phyloP scores from a whole-genome alignment of 2,329 filamentous ascomycete species.

The Ceratocystis lukuohia region DNA sequence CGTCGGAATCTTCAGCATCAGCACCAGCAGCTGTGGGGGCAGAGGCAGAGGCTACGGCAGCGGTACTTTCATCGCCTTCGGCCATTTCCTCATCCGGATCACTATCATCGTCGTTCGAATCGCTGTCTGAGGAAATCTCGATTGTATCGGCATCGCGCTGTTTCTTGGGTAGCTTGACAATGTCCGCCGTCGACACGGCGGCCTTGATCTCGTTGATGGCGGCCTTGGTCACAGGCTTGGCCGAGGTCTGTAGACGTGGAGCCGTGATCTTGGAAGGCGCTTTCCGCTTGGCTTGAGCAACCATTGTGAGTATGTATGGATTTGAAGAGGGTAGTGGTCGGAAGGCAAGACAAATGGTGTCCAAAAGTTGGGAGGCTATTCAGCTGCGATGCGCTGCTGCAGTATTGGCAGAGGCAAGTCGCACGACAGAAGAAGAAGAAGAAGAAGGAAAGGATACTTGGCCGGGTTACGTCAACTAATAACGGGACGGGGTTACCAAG shows the following conservation, averaged over 20 bases:
- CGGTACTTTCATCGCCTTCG: slow-evolving; percentile 23
- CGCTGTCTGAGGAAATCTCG: slow-evolving; percentile 45
- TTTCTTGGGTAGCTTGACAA: slow-evolving; percentile 27
- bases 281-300: slow-evolving; percentile 41
- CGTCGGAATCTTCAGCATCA: slow-evolving; percentile 28
- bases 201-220: slow-evolving; percentile 47
- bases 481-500: neutral
- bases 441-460: neutral
- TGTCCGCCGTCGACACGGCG: slow-evolving; percentile 35
- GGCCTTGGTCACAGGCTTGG: slow-evolving; percentile 36
- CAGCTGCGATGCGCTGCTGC: neutral
- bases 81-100: slow-evolving; percentile 32
- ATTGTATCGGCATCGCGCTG: slow-evolving; percentile 31
- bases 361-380: neutral
- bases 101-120: slow-evolving; percentile 35
- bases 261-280: slow-evolving; percentile 42
- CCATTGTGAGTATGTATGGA: slow-evolving; percentile 14
- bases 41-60: slow-evolving; percentile 21
- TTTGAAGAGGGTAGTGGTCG: neutral
- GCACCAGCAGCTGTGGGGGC: slow-evolving; percentile 16
- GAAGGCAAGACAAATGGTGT: neutral
- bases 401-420: neutral
- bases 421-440: neutral
- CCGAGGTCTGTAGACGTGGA: slow-evolving; percentile 40
- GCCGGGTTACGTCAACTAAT: neutral